Evolutionary conservation across 2,329 filamentous ascomycete genomes (phyloP), one percentile per base, ranked within the genome.

Genomic region (Escovopsis sp.): DNA sequence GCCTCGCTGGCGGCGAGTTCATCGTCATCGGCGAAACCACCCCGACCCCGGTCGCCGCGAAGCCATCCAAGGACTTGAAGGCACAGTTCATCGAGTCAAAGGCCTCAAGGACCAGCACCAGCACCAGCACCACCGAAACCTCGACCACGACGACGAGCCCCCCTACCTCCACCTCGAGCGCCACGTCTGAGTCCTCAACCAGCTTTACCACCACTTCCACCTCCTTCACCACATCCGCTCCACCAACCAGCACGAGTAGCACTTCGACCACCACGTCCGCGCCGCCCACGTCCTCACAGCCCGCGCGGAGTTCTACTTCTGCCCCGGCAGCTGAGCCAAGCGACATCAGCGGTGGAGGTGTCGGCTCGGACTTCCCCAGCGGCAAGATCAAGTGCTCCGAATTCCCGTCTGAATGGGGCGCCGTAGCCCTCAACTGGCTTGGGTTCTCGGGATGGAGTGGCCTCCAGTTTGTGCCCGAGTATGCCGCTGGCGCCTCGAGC

Each of bases 401-500:
- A 2, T 94, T 95, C 67, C 88, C 88, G 13, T 78, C 76, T 3
- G 67, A 76, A 0, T 96, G 93, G 55, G 91, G 91, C 51, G 82
- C 88, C 1, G 55, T 94, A 37, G 41, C 76, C 39, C 65, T 91
- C 27, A 57, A 71, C 42, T 89, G 81, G 69, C 70, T 88, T 24
- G 69, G 71, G 14, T 65, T 85, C 7, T 72, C 68, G 46, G 87
- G 86, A 48, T 98, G 79, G 80, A 78, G 75, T 49, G 85, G 87
- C 55, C 70, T 95, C 46, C 87, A 94, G 63, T 67, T 70, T 41
- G 62, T 67, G 12, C 69, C 72, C 42, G 65, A 67, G 46, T 78
- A 67, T 55, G 63, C 58, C n/a, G 44, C 65, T 25, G 61, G 58
- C 24, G 67, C 68, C 37, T 54, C 66, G 12, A 55, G 71, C 32